phyloP scores from a whole-genome alignment of 495 filamentous ascomycete genomes.

The Daldinia concentrica region DNA sequence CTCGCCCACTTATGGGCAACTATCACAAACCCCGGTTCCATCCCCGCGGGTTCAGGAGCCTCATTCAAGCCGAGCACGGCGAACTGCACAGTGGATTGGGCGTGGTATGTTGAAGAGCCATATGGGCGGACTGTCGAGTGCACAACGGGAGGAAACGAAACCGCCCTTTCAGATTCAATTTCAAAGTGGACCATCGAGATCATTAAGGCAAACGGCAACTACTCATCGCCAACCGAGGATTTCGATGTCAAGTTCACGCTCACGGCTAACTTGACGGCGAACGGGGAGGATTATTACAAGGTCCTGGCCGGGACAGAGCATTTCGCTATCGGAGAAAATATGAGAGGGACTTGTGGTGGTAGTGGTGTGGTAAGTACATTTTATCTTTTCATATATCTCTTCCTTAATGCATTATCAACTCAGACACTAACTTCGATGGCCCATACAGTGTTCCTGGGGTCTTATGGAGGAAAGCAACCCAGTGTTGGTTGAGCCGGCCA shows the following conservation, averaged over 20 bases:
- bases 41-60: slow-evolving; percentile 11
- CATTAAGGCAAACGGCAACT: background rate
- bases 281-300: slow-evolving; percentile 11
- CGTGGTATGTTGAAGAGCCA: background rate
- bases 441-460: slow-evolving; percentile 29
- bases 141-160: background rate
- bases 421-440: slow-evolving; percentile 3
- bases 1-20: background rate
- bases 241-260: slow-evolving; percentile 32
- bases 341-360: slow-evolving; percentile 28
- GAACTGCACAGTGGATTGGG: slow-evolving; percentile 26
- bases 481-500: slow-evolving; percentile 17
- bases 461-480: slow-evolving; percentile 17
- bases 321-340: slow-evolving; percentile 27
- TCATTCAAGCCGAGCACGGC: slow-evolving; percentile 16
- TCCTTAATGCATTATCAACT: background rate
- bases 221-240: slow-evolving; percentile 17
- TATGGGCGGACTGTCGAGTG: slow-evolving; percentile 15
- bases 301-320: slow-evolving; percentile 25
- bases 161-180: background rate
- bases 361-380: slow-evolving; percentile 29
- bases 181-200: slow-evolving; percentile 34
- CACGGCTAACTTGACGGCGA: slow-evolving; percentile 10
- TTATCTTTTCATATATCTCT: background rate
- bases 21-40: slow-evolving; percentile 26